Evolutionary conservation across 768 basidiomycete genomes (phyloP).

Genomic region (Pholiota microspora): DNA sequence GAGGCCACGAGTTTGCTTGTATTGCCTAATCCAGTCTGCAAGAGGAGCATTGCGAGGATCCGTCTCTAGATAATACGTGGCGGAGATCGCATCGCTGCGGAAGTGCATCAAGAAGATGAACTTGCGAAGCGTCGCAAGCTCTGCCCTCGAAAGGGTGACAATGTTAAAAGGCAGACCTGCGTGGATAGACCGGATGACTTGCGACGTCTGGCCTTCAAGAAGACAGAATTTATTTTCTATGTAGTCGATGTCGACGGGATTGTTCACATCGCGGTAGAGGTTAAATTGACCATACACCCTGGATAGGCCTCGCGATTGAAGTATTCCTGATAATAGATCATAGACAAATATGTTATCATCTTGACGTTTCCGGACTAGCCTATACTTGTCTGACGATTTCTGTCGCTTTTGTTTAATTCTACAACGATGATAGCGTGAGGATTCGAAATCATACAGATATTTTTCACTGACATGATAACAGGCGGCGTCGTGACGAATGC

Average conservation of each 20-base stretch:
- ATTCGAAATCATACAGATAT: not conserved
- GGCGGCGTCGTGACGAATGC: constrained; percentile 16
- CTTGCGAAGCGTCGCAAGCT: constrained; percentile 29
- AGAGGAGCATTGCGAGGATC: constrained; percentile 22
- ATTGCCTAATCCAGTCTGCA: constrained; percentile 21
- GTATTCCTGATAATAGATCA: constrained; percentile 16
- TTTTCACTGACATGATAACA: not conserved
- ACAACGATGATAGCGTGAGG: not conserved
- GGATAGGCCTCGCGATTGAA: constrained; percentile 14
- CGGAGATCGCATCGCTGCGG: constrained; percentile 20
- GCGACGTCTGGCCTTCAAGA: constrained; percentile 27
- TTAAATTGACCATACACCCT: constrained; percentile 21
- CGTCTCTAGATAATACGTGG: constrained; percentile 25
- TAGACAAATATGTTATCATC: constrained; percentile 20
- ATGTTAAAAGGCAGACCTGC: not conserved
- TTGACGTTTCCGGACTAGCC: not conserved
- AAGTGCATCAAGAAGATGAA: constrained; percentile 37
- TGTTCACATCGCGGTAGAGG: constrained; percentile 24
- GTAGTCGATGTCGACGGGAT: constrained; percentile 21
- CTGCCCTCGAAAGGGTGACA: constrained; percentile 24
- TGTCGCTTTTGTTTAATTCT: not conserved
- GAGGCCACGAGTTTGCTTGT: constrained; percentile 19
- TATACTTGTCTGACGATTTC: not conserved
- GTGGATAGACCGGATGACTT: constrained; percentile 21
- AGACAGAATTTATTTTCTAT: constrained; percentile 25